A percentile compares a stretch with the other conserved stretches of the same genome.
Evolutionary conservation across 495 filamentous ascomycete species (phyloP).

Genomic region (Aspergillus sclerotiicarbonarius): DNA sequence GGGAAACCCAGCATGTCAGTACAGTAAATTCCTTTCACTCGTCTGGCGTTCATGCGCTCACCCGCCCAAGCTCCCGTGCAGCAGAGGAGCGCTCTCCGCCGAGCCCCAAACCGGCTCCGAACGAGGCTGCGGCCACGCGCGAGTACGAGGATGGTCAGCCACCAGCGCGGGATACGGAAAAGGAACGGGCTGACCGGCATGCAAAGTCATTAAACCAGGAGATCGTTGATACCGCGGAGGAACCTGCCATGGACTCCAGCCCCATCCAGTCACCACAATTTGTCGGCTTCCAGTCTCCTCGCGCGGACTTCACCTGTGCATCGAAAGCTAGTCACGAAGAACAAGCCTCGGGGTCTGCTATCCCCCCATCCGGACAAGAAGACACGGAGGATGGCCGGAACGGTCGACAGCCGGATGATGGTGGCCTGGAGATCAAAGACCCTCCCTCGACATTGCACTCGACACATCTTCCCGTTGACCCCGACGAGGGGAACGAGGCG

Average conservation of each 20-base stretch:
- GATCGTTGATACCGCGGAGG: not conserved
- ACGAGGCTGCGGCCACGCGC: constrained; percentile 1
- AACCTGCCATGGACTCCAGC: constrained; percentile 9
- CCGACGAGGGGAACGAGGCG: constrained; percentile 2
- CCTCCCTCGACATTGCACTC: constrained; percentile 1
- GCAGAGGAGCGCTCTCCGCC: constrained; percentile 28
- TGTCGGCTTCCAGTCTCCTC: constrained; percentile 18
- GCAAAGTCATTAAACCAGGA: not conserved
- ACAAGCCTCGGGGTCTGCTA: not conserved
- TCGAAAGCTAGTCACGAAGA: not conserved
- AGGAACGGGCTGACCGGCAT: not conserved
- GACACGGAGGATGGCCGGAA: not conserved
- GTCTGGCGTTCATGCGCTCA: constrained; percentile 32
- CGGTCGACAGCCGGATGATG: not conserved
- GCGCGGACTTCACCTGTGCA: not conserved
- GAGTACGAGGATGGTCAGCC: constrained; percentile 9
- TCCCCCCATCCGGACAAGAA: not conserved
- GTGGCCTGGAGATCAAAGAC: not conserved
- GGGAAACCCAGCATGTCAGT: constrained; percentile 44
- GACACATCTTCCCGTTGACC: constrained; percentile 7
- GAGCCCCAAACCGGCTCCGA: constrained; percentile 6
- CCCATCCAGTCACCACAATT: constrained; percentile 22
- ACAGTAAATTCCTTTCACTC: constrained; percentile 35
- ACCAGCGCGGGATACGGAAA: not conserved
- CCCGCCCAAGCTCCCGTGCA: constrained; percentile 35